A percentile compares a stretch with the other conserved stretches of the same genome.
Conservation (phyloP, 768 basidiomycete genomes). For the Lactarius vividus region DNA sequence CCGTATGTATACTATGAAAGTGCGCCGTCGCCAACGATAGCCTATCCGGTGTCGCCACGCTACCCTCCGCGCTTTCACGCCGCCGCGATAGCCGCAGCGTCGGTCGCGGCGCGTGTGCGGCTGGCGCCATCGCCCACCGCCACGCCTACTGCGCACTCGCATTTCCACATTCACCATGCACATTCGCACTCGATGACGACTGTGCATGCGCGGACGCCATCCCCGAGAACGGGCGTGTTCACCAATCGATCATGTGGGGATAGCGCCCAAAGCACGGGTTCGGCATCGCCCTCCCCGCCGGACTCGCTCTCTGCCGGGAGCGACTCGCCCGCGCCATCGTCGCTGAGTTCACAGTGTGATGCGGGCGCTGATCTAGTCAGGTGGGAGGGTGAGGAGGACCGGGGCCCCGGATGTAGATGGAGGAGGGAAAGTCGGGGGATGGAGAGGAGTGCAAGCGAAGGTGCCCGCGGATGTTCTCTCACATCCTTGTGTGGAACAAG, state of each 20-base stretch:
- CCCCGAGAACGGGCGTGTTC: slow-evolving; percentile 32
- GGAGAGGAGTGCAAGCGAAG: slow-evolving; percentile 4
- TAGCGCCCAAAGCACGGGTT: slow-evolving; percentile 12
- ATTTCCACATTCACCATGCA: slow-evolving; percentile 38
- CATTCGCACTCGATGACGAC: slow-evolving; percentile 52
- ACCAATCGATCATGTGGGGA: neutral
- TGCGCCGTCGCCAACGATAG: slow-evolving; percentile 17
- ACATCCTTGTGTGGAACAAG: neutral
- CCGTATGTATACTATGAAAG: slow-evolving; percentile 29
- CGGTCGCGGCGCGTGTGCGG: slow-evolving; percentile 18
- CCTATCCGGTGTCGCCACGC: slow-evolving; percentile 19
- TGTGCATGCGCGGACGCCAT: slow-evolving; percentile 45
- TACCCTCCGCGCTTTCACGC: slow-evolving; percentile 23
- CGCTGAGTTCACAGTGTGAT: slow-evolving; percentile 46
- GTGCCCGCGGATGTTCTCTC: slow-evolving; percentile 4
- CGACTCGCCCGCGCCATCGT: slow-evolving; percentile 58
- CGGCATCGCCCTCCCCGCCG: slow-evolving; percentile 32
- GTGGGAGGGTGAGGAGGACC: slow-evolving; percentile 31
- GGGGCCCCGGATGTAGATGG: neutral
- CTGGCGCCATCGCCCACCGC: slow-evolving; percentile 23
- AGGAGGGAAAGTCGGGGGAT: neutral
- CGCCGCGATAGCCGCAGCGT: slow-evolving; percentile 18
- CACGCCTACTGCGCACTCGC: slow-evolving; percentile 23
- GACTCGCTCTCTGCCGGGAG: slow-evolving; percentile 43
- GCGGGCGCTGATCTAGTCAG: slow-evolving; percentile 24